Evolutionary conservation across 2,329 filamentous ascomycete species (phyloP), one percentile per base, ranked within the genome.

Genomic region (Nothopassalora personata): DNA sequence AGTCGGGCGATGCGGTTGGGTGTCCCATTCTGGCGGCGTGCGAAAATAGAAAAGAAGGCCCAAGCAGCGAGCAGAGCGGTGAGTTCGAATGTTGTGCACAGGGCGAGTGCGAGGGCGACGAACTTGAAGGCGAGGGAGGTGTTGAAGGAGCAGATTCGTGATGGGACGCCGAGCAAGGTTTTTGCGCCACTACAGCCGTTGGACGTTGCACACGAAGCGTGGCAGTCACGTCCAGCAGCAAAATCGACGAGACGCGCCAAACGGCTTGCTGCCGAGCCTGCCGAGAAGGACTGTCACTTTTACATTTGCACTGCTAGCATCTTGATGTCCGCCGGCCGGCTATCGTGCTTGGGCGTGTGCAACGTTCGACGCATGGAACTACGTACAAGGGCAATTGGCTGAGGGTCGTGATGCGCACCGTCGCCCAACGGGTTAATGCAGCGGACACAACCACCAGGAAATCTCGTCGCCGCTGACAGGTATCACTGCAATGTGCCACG

Each of bases 1-100:
- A 58, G 31, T 64, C 59, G 11, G 60, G 58, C 34, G 59, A 46
- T 50, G 62, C 60, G 33, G 54, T 62, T 31, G 53, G n/a, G 28
- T 55, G 33, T 47, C 60, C 60, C 60, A 64, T 64, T 3, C 19
- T 51, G 43, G 61, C 47, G 54, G 30, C 11, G 23, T 33, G 39
- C 30, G 49, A 19, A 15, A 18, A 2, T 33, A 30, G 10, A 33
- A 55, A 50, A 34, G 50, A 54, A 51, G 49, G n/a, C n/a, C 23
- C 30, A 28, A 34, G 49, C n/a, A 19, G 30, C 28, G 47, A 58
- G 55, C 45, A 52, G 47, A 58, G 55, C 45, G 56, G 51, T 58
- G 45, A 23, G 47, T 27, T 49, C 19, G 54, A 56, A 28, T 19
- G 30, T 51, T n/a, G 54, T 43, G 54, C 46, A 50, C 47, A 51